phyloP scores from a whole-genome alignment of 1,284 basidiomycete genomes.

The Ustilago nuda region DNA sequence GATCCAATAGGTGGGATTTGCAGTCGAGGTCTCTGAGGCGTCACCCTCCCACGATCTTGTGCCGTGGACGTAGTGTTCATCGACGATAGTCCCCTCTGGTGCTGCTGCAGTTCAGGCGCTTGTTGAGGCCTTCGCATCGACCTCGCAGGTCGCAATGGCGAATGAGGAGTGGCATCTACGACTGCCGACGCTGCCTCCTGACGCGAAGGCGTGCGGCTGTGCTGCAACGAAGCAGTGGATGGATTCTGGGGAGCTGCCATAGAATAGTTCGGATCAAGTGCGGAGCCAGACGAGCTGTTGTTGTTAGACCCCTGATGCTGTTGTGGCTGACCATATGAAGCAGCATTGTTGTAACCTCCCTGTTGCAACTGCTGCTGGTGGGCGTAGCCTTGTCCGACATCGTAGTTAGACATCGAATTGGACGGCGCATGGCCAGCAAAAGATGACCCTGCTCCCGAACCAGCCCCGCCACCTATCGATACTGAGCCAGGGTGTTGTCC shows the following conservation, averaged over 20 bases:
- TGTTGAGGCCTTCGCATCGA: constrained; percentile 54
- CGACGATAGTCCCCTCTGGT: constrained; percentile 13
- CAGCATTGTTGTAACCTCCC: constrained; percentile 5
- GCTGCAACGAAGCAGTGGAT: constrained; percentile 4
- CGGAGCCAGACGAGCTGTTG: constrained; percentile 46
- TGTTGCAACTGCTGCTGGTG: constrained; percentile 14
- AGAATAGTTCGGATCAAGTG: constrained; percentile 24
- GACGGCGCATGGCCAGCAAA: constrained; percentile 51
- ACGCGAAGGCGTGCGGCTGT: constrained; percentile 19
- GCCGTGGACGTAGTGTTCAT: constrained; percentile 21
- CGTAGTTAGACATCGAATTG: constrained; percentile 51
- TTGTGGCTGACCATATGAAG: constrained; percentile 10
- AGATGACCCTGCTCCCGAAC: constrained; percentile 38
- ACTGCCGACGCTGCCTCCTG: constrained; percentile 6
- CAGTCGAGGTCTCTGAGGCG: constrained; percentile 29
- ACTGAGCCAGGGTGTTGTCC: constrained; percentile 43
- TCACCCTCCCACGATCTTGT: constrained; percentile 19
- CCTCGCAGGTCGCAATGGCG: constrained; percentile 56
- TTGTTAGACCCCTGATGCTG: constrained; percentile 24
- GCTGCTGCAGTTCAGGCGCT: constrained; percentile 25
- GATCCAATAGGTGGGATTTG: constrained; percentile 39
- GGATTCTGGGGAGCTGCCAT: constrained; percentile 14
- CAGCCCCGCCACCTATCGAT: constrained; percentile 15
- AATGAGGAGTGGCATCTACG: constrained; percentile 13
- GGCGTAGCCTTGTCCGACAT: constrained; percentile 28